These are phyloP conservation scores for Pedinophyceae sp. DNA, from an alignment of 139 green algal species.

Conservation along the genomic window DNA sequence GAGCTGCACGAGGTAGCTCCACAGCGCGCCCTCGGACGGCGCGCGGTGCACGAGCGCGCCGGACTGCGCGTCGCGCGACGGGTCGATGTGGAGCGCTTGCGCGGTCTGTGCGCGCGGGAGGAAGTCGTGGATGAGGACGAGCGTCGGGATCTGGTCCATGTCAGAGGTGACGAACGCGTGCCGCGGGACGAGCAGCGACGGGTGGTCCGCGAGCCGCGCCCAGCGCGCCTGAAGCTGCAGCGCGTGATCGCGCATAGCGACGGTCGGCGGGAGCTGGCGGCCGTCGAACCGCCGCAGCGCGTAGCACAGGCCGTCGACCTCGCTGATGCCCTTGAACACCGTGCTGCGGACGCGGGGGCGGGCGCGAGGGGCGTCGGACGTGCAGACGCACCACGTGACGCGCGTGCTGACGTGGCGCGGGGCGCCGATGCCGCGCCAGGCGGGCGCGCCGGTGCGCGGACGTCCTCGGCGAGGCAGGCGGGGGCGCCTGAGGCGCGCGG, in stretches of 20 bases:
- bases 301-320: slow-evolving; percentile 46
- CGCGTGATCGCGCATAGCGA: not conserved
- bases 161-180: slow-evolving; percentile 55
- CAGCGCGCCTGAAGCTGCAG: slow-evolving; percentile 1
- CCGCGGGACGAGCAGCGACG: slow-evolving; percentile 39
- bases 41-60: slow-evolving; percentile 14
- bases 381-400: not conserved
- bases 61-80: not conserved
- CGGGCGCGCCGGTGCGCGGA: not conserved
- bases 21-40: slow-evolving; percentile 57
- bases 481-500: too few species aligned
- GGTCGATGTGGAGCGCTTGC: not conserved
- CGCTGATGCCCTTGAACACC: slow-evolving; percentile 57
- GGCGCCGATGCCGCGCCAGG: not conserved
- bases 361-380: slow-evolving; percentile 13
- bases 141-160: slow-evolving; percentile 23
- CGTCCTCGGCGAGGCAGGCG: not conserved
- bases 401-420: too few species aligned
- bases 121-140: slow-evolving; percentile 52
- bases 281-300: slow-evolving; percentile 48
- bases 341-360: slow-evolving; percentile 37
- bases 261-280: slow-evolving; percentile 32
- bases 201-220: slow-evolving; percentile 31
- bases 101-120: slow-evolving; percentile 19
- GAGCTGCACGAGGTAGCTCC: slow-evolving; percentile 68